A percentile compares a stretch with the other conserved stretches of the same genome.
Conservation (phyloP, 306 rosid species). For the Glycyrrhiza uralensis region DNA sequence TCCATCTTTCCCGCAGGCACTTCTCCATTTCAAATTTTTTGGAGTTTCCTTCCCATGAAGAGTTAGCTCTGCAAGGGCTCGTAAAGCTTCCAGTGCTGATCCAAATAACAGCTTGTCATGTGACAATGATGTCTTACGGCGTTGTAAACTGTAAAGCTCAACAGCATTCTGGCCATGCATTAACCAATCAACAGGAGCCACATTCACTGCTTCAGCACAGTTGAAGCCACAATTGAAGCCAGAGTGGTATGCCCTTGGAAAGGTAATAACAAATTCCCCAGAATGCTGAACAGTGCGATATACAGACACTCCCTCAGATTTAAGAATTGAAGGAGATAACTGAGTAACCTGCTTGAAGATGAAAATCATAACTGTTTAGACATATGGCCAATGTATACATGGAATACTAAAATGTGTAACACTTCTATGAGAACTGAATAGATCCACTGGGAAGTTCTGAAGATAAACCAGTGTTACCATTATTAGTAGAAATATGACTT, state of each 20-base stretch:
- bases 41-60: constrained; percentile 50
- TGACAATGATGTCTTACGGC: constrained; percentile 86
- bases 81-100: constrained; percentile 68
- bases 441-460: background rate
- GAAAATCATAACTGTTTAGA: constrained; percentile 23
- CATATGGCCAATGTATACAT: no score
- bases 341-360: constrained; percentile 76
- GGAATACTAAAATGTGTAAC: background rate
- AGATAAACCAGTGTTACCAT: background rate
- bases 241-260: constrained; percentile 94
- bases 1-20: constrained; percentile 80
- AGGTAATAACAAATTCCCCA: constrained; percentile 93
- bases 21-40: constrained; percentile 51
- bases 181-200: constrained; percentile 98
- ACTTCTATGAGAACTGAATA: background rate
- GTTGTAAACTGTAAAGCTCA: constrained; percentile 79
- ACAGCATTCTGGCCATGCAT: constrained; percentile 91
- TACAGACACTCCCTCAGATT: constrained; percentile 87
- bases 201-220: constrained; percentile 99
- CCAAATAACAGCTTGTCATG: constrained; percentile 89
- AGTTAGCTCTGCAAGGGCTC: constrained; percentile 48
- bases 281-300: constrained; percentile 71
- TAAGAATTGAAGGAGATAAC: constrained; percentile 90
- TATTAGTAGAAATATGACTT: background rate
- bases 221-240: constrained; percentile 98